phyloP scores from a whole-genome alignment of 2,329 filamentous ascomycete species.

The Stemphylium beticola region DNA sequence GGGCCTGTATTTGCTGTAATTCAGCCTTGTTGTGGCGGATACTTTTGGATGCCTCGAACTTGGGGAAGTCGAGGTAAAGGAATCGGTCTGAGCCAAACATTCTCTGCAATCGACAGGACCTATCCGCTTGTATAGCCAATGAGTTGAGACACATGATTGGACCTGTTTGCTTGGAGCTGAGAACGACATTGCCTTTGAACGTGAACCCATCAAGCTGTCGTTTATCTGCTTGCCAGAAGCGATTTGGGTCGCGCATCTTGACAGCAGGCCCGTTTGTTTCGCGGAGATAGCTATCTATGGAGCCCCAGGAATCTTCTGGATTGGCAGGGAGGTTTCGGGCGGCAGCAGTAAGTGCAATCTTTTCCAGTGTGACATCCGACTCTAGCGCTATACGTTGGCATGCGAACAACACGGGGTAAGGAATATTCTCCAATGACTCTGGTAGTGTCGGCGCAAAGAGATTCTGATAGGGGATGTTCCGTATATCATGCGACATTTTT shows the following conservation, averaged over 20 bases:
- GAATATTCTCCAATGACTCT: constrained; percentile 14
- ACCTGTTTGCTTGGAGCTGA: constrained; percentile 20
- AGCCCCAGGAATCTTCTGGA: constrained; percentile 30
- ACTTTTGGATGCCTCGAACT: constrained; percentile 24
- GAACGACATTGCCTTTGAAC: constrained; percentile 40
- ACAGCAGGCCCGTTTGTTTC: not conserved
- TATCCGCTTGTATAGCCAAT: constrained; percentile 34
- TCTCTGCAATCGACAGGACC: constrained; percentile 47
- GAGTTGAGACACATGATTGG: constrained; percentile 37
- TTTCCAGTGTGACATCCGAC: constrained; percentile 12
- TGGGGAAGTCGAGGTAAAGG: constrained; percentile 49
- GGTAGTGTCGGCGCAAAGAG: constrained; percentile 36
- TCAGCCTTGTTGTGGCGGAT: constrained; percentile 16
- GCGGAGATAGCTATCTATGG: constrained; percentile 7
- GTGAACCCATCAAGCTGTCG: constrained; percentile 35
- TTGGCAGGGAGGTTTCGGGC: constrained; percentile 7
- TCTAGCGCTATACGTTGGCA: constrained; percentile 35
- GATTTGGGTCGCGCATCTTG: constrained; percentile 18
- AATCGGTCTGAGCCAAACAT: constrained; percentile 51
- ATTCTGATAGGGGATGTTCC: constrained; percentile 33
- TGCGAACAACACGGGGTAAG: constrained; percentile 46
- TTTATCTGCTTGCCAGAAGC: constrained; percentile 36
- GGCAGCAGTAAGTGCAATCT: constrained; percentile 23
- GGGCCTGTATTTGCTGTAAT: constrained; percentile 21
- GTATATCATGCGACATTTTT: constrained; percentile 32